Conservation (phyloP, 352 stramenopile genomes). For the Phytopythium aichiense region DNA sequence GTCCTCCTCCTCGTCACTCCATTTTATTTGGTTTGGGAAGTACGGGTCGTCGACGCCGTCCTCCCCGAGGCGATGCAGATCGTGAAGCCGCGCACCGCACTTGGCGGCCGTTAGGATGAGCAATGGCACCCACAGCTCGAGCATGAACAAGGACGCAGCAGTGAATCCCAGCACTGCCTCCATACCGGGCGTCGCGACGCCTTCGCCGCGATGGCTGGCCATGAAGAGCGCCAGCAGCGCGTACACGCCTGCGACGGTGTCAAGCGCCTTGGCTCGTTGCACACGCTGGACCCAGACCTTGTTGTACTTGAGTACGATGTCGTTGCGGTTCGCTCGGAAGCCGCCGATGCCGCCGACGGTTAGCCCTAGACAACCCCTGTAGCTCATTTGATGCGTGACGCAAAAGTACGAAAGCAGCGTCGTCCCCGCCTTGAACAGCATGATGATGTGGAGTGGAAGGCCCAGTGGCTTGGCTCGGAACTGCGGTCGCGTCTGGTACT, state of each 20-base stretch:
- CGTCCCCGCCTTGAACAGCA: conserved; percentile 54
- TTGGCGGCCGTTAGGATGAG: conserved; percentile 65
- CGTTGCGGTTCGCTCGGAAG: conserved; percentile 19
- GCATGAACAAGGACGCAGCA: conserved; percentile 38
- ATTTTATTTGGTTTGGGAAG: conserved; percentile 64
- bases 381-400: conserved; percentile 55
- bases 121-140: conserved; percentile 65
- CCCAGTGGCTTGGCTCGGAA: conserved; percentile 48
- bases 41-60: conserved; percentile 50
- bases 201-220: conserved; percentile 51
- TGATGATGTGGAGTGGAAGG: conserved; percentile 54
- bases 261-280: conserved; percentile 53
- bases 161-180: conserved; percentile 37
- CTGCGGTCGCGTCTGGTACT: conserved; percentile 39
- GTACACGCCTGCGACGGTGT: conserved; percentile 52
- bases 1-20: conserved; percentile 40
- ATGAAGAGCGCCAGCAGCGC: conserved; percentile 68
- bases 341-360: conserved; percentile 30
- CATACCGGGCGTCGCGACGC: conserved; percentile 39
- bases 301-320: conserved; percentile 72
- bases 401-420: conserved; percentile 52
- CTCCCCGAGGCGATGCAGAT: conserved; percentile 51
- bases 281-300: conserved; percentile 52
- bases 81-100: conserved; percentile 43
- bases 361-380: conserved; percentile 51